phyloP scores from a whole-genome alignment of 345 rosid genomes.

The Reutealis trisperma region DNA sequence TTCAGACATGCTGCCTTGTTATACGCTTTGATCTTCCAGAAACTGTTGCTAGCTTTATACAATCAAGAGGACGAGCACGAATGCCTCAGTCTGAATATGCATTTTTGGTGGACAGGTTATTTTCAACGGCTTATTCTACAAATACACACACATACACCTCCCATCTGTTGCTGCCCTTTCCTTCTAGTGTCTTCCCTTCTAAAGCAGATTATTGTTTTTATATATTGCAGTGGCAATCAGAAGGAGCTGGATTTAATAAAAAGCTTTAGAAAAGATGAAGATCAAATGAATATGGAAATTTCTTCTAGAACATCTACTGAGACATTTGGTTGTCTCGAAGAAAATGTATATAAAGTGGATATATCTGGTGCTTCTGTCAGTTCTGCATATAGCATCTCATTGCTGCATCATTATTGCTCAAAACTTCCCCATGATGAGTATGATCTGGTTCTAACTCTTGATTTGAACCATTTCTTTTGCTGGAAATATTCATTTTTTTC shows the following conservation, averaged over 20 bases:
- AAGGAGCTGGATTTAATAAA: constrained; percentile 71
- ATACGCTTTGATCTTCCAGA: constrained; percentile 95
- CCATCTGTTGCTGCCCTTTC: constrained; percentile 11
- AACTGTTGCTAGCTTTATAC: constrained; percentile 93
- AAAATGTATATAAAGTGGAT: constrained; percentile 64
- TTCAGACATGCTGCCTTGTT: constrained; percentile 96
- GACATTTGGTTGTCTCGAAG: constrained; percentile 45
- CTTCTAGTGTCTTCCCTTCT: not conserved
- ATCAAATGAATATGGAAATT: constrained; percentile 72
- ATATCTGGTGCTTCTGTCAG: constrained; percentile 74
- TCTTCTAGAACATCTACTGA: constrained; percentile 62
- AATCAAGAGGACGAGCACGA: constrained; percentile 97
- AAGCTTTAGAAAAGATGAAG: constrained; percentile 58
- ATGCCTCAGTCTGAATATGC: constrained; percentile 96
- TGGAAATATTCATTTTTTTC: not conserved
- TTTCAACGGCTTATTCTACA: constrained; percentile 17
- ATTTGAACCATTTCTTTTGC: constrained; percentile 6
- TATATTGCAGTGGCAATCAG: constrained; percentile 63
- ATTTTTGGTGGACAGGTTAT: constrained; percentile 85
- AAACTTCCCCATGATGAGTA: constrained; percentile 95
- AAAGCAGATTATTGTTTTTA: constrained; percentile 21
- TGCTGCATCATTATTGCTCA: constrained; percentile 80
- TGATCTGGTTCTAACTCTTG: constrained; percentile 31
- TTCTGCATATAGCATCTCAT: constrained; percentile 80
- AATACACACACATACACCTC: constrained; percentile 5